Evolutionary conservation across 140 eudicot species (phyloP).

Genomic region (Ambrosia hybrid): DNA sequence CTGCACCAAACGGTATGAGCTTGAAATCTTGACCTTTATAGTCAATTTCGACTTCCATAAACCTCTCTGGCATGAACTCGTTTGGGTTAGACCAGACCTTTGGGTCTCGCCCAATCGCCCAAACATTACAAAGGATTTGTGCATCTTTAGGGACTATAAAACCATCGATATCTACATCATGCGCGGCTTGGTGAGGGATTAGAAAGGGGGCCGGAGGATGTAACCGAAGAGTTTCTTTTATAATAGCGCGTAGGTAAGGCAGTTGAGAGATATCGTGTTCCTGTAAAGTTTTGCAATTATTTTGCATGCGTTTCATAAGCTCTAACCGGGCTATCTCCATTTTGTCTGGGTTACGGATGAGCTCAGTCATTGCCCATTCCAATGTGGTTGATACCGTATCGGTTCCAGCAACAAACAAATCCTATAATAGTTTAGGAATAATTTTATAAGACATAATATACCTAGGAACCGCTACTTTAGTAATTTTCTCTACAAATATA

Average conservation of each 20-base stretch:
- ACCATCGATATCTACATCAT: slow-evolving; percentile 19
- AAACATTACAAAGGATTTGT: slow-evolving; percentile 24
- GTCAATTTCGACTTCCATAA: slow-evolving; percentile 11
- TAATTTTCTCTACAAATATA: too few relatives aligned
- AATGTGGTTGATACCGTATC: slow-evolving; percentile 21
- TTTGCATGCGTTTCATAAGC: background rate
- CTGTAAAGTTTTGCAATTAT: background rate
- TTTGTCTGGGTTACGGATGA: slow-evolving; percentile 14
- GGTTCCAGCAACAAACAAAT: slow-evolving; percentile 19
- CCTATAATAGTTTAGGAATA: background rate
- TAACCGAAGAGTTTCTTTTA: slow-evolving; percentile 20
- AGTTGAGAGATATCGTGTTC: slow-evolving; percentile 10
- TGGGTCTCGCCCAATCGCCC: slow-evolving; percentile 32
- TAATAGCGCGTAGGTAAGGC: slow-evolving; percentile 13
- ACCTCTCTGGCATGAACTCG: slow-evolving; percentile 19
- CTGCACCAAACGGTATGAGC: slow-evolving; percentile 21
- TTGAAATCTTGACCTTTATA: slow-evolving; percentile 14
- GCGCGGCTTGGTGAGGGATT: slow-evolving; percentile 20
- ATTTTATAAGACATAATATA: too few relatives aligned
- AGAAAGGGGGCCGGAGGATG: slow-evolving; percentile 26
- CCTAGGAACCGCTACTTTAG: background rate
- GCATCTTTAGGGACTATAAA: slow-evolving; percentile 24
- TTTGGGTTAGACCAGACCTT: slow-evolving; percentile 17
- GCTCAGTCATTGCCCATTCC: slow-evolving; percentile 27
- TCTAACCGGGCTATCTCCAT: slow-evolving; percentile 10